phyloP scores from a whole-genome alignment of 164 flowering plant genomes.

The Vitis rotundifolia region DNA sequence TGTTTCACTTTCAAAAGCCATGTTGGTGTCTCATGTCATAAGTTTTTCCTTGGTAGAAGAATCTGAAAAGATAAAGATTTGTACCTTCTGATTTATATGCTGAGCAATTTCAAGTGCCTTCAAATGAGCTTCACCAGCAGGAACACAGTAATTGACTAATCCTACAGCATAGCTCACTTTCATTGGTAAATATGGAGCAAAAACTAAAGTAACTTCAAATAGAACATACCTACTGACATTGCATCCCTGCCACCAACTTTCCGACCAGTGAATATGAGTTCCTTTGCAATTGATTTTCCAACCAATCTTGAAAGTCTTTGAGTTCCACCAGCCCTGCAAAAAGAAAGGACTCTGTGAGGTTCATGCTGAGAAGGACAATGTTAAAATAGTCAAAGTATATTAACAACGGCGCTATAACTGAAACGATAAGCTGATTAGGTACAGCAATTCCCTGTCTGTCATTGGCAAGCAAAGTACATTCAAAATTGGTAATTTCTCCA shows the following conservation, averaged over 20 bases:
- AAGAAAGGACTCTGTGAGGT: background rate
- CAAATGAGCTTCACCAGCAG: conserved; percentile 71
- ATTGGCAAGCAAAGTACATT: background rate
- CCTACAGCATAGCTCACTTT: conserved; percentile 47
- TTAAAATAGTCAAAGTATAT: background rate
- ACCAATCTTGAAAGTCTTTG: conserved; percentile 87
- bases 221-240: conserved; percentile 53
- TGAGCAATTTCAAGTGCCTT: conserved; percentile 93
- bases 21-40: background rate
- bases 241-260: conserved; percentile 73
- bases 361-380: background rate
- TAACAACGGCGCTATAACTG: background rate
- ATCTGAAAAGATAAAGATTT: background rate
- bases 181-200: conserved; percentile 2
- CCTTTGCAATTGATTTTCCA: conserved; percentile 82
- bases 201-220: background rate
- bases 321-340: conserved; percentile 89
- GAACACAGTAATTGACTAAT: conserved; percentile 74
- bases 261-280: conserved; percentile 86
- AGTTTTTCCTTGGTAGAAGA: background rate
- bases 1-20: no score
- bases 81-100: conserved; percentile 80
- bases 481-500: background rate
- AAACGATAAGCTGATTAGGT: background rate
- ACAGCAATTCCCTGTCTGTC: background rate